Evolutionary conservation across 768 basidiomycete species (phyloP).

Genomic region (Lentinula aciculospora): DNA sequence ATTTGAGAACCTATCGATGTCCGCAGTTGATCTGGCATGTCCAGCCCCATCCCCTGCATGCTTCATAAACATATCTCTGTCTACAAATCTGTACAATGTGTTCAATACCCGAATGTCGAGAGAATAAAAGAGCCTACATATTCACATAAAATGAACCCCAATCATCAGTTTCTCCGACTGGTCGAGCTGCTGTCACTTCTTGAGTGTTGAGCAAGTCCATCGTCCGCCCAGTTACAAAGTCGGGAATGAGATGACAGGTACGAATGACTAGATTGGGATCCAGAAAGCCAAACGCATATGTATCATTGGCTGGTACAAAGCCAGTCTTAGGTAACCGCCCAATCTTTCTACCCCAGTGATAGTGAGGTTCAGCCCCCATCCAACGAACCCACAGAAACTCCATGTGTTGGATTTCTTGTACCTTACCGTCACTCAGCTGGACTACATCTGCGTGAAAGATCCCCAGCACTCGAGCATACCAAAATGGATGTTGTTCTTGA

Average conservation of each 20-base stretch:
- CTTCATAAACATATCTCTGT: constrained; percentile 14
- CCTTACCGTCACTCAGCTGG: neutral
- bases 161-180: constrained; percentile 14
- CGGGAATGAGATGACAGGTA: constrained; percentile 24
- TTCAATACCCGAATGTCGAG: neutral
- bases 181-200: constrained; percentile 1
- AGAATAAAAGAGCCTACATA: constrained; percentile 21
- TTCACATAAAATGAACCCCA: constrained; percentile 28
- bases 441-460: constrained; percentile 16
- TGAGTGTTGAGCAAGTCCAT: constrained; percentile 8
- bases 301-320: constrained; percentile 21
- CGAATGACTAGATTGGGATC: constrained; percentile 22
- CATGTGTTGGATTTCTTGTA: constrained; percentile 9
- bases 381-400: constrained; percentile 36
- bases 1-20: neutral
- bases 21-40: neutral
- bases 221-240: constrained; percentile 19
- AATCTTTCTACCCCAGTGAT: constrained; percentile 11
- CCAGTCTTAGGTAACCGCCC: constrained; percentile 21
- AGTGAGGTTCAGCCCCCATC: constrained; percentile 22
- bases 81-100: constrained; percentile 25
- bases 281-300: constrained; percentile 28
- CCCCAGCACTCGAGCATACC: constrained; percentile 17
- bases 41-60: neutral
- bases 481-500: constrained; percentile 14